Conservation (phyloP, 1,139 yeast genomes). For the Geotrichum candidum region DNA sequence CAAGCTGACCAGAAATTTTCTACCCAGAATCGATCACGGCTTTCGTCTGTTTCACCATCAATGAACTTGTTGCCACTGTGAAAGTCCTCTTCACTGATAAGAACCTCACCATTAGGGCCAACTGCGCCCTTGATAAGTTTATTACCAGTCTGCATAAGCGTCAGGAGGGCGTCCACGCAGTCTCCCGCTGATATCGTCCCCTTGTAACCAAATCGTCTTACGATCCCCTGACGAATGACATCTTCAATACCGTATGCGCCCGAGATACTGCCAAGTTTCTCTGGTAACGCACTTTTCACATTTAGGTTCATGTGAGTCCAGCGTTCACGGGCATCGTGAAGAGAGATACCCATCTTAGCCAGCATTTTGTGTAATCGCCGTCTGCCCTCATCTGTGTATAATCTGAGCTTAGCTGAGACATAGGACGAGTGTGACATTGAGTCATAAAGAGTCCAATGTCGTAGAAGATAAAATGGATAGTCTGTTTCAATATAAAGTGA, state of each 20-base stretch:
- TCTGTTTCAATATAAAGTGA: constrained; percentile 69
- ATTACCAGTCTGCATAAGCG: constrained; percentile 59
- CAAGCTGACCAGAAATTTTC: constrained; percentile 91
- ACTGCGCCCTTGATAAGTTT: constrained; percentile 8
- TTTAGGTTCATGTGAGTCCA: constrained; percentile 88
- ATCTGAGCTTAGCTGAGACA: constrained; percentile 75
- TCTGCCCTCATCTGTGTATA: constrained; percentile 91
- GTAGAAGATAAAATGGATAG: constrained; percentile 73
- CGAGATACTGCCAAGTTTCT: constrained; percentile 62
- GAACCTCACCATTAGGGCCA: constrained; percentile 13
- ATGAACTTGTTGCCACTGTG: constrained; percentile 12
- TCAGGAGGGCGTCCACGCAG: constrained; percentile 81
- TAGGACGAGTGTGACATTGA: constrained; percentile 85
- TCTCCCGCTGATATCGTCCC: constrained; percentile 91
- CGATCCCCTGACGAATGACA: constrained; percentile 76
- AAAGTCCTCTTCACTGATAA: constrained; percentile 8
- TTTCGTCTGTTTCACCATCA: constrained; percentile 28
- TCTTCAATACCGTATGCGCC: constrained; percentile 79
- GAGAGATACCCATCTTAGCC: constrained; percentile 93
- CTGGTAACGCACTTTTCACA: constrained; percentile 66
- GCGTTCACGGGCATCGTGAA: constrained; percentile 80
- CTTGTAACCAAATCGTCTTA: constrained; percentile 77
- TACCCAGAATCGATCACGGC: constrained; percentile 70
- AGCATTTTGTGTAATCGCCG: constrained; percentile 82
- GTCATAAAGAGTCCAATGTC: constrained; percentile 93